Percentiles rank a stretch among this genome's conserved stretches.
phyloP scores from a whole-genome alignment of 768 basidiomycete species.

The Roridomyces roridus region DNA sequence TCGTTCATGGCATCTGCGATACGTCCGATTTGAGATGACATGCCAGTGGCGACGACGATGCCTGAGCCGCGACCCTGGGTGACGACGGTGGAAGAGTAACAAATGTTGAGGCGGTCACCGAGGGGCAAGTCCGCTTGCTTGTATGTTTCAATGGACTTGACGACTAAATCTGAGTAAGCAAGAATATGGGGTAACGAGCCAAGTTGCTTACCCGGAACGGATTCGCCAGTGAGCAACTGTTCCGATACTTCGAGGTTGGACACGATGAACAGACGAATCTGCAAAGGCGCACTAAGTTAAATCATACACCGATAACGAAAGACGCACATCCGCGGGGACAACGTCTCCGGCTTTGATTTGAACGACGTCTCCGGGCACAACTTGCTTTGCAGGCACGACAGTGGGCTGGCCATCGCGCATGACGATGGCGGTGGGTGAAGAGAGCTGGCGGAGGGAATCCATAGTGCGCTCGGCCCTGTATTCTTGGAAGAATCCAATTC shows the following conservation, averaged over 20 bases:
- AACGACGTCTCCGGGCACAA: slow-evolving; percentile 52
- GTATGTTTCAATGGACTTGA: slow-evolving; percentile 43
- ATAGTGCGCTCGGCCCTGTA: slow-evolving; percentile 57
- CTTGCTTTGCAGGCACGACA: slow-evolving; percentile 47
- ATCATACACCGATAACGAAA: not conserved
- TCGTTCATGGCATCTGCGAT: slow-evolving; percentile 43
- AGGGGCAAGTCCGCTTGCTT: slow-evolving; percentile 39
- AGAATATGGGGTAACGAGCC: not conserved
- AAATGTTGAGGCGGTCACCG: slow-evolving; percentile 50
- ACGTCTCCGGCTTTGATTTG: slow-evolving; percentile 48
- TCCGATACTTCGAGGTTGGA: slow-evolving; percentile 58
- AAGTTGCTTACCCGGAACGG: slow-evolving; percentile 47
- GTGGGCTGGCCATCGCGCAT: slow-evolving; percentile 47
- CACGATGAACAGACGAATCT: slow-evolving; percentile 48
- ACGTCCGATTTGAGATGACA: slow-evolving; percentile 56
- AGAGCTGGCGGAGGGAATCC: slow-evolving; percentile 54
- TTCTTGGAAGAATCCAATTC: slow-evolving; percentile 54
- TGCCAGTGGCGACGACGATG: slow-evolving; percentile 54
- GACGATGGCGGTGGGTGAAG: slow-evolving; percentile 52
- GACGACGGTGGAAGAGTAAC: slow-evolving; percentile 49
- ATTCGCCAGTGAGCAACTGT: slow-evolving; percentile 59
- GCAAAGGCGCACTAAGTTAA: not conserved
- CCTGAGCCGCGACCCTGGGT: slow-evolving; percentile 57
- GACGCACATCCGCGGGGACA: slow-evolving; percentile 51
- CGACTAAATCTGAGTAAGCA: slow-evolving; percentile 32